Base-by-base conservation (phyloP, 805 yeast species). In the Suhomyces sp. region DNA sequence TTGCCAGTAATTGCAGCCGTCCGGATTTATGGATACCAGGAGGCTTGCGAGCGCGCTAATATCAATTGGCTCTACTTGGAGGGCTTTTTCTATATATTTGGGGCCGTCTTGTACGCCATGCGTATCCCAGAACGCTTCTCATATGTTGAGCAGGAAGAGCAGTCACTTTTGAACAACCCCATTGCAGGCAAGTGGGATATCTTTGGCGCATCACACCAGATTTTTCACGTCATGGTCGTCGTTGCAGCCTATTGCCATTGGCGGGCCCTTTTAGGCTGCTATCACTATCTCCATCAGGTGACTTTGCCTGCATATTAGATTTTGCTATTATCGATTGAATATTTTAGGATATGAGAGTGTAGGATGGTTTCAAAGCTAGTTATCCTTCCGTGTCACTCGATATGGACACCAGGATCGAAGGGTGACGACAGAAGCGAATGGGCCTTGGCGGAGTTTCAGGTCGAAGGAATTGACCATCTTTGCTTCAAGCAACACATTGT, bases 161-260 rank as follows among this genome's bases (percentile, higher is more conserved):
- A 52, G 4, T 38, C 27, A 5, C 53, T 60, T 41, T 47, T 58
- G 6, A 48, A 36, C 6, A 49, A 44, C 6, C 58, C 62, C 2
- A 15, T 52, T 9, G 52, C 60, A 1, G 76, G 76, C 2, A 58
- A 40, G 19, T 88, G 79, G 64, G 96, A 90, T 59, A 61, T 82
- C 9, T 77, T 82, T 68, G 96, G 96, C 1, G 87, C 88, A 58
- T 87, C 96, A 6, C 97, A 90, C 66, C 97, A 90, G 64, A 78
- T 90, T 8, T 90, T 90, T 64, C 96, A 90, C 66, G 68, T 87
- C 8, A 67, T 87, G 60, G 96, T 90, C 6, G 91, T 89, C 0
- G 58, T 84, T 10, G 96, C 96, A 12, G 88, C 96, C 0, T 73
- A 71, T 51, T 86, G 86, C 53, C 97, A 91, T 69, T 82, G 87